Percentiles rank a stretch among this genome's conserved stretches.
phyloP scores from a whole-genome alignment of 352 stramenopile species.

The Phytophthora fragariae region DNA sequence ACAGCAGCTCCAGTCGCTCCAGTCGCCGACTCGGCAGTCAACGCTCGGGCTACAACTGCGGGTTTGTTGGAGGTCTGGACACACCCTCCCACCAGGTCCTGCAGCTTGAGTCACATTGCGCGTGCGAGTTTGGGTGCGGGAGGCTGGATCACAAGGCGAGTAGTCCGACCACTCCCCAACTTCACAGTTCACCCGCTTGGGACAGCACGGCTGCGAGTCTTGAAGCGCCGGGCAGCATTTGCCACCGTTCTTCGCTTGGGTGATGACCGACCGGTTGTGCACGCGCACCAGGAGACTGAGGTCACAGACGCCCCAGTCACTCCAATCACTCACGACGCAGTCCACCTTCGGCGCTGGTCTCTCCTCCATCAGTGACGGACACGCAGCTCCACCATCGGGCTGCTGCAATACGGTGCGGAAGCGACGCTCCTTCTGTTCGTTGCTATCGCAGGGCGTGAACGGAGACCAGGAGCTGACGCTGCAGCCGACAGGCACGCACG shows the following conservation, averaged over 20 bases:
- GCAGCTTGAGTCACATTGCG: slow-evolving; percentile 45
- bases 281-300: slow-evolving; percentile 24
- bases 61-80: slow-evolving; percentile 44
- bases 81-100: slow-evolving; percentile 47
- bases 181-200: slow-evolving; percentile 53
- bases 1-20: slow-evolving; percentile 48
- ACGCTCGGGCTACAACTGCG: slow-evolving; percentile 49
- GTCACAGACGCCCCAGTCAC: slow-evolving; percentile 44
- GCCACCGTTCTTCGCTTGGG: slow-evolving; percentile 36
- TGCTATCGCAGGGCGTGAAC: slow-evolving; percentile 51
- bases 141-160: slow-evolving; percentile 47
- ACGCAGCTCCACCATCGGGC: slow-evolving; percentile 49
- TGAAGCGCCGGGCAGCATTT: slow-evolving; percentile 46
- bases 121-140: slow-evolving; percentile 56
- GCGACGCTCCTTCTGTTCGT: slow-evolving; percentile 36
- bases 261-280: slow-evolving; percentile 44
- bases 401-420: slow-evolving; percentile 50
- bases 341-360: slow-evolving; percentile 50
- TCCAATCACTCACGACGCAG: slow-evolving; percentile 52
- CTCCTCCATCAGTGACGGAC: slow-evolving; percentile 56
- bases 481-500: slow-evolving; percentile 54
- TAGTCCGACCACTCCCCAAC: slow-evolving; percentile 60
- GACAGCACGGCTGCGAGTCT: slow-evolving; percentile 42
- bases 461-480: slow-evolving; percentile 60
- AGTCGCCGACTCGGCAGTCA: slow-evolving; percentile 69